Percentiles rank a stretch among this genome's conserved stretches.
Evolutionary conservation across 1,139 yeast genomes (phyloP).

Genomic region (Pichia sp.): DNA sequence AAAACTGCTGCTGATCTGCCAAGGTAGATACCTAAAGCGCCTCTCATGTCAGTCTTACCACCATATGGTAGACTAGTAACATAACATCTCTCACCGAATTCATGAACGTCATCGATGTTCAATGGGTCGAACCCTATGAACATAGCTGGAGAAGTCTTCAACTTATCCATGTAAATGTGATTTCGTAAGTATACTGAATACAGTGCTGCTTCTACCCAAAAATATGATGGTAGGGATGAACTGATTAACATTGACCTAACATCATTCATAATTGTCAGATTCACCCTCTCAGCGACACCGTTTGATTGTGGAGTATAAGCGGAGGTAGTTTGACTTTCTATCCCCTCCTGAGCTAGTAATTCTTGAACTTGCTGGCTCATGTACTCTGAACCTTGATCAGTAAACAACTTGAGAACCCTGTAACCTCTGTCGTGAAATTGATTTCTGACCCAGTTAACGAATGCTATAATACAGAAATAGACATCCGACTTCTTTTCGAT

Average conservation of each 20-base stretch:
- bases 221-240: background rate
- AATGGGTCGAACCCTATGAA: conserved; percentile 1
- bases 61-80: background rate
- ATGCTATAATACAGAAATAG: background rate
- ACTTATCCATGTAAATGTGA: background rate
- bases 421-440: background rate
- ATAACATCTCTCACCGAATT: conserved; percentile 1
- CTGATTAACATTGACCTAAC: conserved; percentile 1
- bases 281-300: conserved; percentile 3
- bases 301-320: conserved; percentile 4
- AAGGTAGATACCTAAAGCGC: background rate
- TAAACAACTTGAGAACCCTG: background rate
- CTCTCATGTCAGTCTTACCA: background rate
- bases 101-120: background rate
- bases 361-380: background rate
- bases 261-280: conserved; percentile 2
- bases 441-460: background rate
- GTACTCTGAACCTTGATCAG: background rate
- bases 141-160: background rate
- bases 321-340: background rate
- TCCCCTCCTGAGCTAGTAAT: background rate
- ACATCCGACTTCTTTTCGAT: background rate
- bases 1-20: background rate
- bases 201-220: conserved; percentile 2
- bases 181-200: background rate